phyloP scores from a whole-genome alignment of 257 asterid species.

The Thymus mandschuricus region DNA sequence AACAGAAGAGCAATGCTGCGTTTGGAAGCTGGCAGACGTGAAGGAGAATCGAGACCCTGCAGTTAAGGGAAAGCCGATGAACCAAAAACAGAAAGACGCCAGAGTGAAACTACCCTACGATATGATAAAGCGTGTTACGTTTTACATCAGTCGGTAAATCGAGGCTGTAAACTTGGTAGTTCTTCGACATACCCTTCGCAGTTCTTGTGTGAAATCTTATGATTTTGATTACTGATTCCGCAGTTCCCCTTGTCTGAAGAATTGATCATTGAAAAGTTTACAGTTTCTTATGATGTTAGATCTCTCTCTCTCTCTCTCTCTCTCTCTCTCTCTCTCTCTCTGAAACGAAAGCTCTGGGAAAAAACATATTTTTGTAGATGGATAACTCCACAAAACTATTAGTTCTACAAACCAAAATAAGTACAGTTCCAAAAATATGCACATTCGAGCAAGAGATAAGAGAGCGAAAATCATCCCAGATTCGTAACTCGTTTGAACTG shows the following conservation, averaged over 20 bases:
- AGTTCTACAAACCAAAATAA: neutral
- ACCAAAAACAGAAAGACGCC: slow-evolving; percentile 77
- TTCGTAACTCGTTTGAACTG: slow-evolving; percentile 27
- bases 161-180: slow-evolving; percentile 1
- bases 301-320: too few species aligned
- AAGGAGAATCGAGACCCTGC: slow-evolving; percentile 85
- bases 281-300: too few species aligned
- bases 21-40: slow-evolving; percentile 90
- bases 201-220: slow-evolving; percentile 6
- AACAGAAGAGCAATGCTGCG: slow-evolving; percentile 58
- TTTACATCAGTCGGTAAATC: slow-evolving; percentile 49
- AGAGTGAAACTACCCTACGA: slow-evolving; percentile 18
- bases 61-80: slow-evolving; percentile 83
- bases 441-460: neutral
- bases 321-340: too few species aligned
- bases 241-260: too few species aligned
- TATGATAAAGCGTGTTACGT: slow-evolving; percentile 38
- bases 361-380: too few species aligned
- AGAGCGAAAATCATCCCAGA: slow-evolving; percentile 28
- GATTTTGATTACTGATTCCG: too few species aligned
- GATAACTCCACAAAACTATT: neutral
- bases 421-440: neutral
- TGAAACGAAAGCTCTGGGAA: too few species aligned
- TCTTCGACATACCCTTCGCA: neutral
- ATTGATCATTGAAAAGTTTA: neutral